Evolutionary conservation across 2,329 filamentous ascomycete species (phyloP).

Genomic region (Nigrograna mackinnonii): DNA sequence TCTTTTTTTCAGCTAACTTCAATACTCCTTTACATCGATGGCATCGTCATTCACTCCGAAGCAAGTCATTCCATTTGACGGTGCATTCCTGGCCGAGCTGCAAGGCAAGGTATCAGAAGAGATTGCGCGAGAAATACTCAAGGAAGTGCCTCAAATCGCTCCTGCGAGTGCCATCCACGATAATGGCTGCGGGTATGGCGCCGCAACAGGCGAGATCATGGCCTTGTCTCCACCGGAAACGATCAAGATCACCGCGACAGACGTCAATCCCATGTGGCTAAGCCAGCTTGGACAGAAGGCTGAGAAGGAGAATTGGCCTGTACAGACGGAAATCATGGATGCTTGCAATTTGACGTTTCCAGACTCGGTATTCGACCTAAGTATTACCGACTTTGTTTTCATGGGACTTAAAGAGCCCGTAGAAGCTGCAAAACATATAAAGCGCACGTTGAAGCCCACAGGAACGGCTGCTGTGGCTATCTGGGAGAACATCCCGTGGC

Average conservation of each 20-base stretch:
- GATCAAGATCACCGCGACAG: slow-evolving; percentile 6
- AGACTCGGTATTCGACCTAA: slow-evolving; percentile 31
- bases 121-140: slow-evolving; percentile 1
- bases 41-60: not conserved
- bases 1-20: no score
- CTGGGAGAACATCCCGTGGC: slow-evolving; percentile 8
- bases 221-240: not conserved
- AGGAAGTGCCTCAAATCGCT: not conserved
- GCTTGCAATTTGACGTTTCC: slow-evolving; percentile 1
- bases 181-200: slow-evolving; percentile 7
- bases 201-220: slow-evolving; percentile 1
- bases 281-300: not conserved
- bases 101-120: slow-evolving; percentile 1
- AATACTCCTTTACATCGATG: no score
- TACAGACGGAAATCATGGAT: slow-evolving; percentile 2
- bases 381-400: slow-evolving; percentile 36
- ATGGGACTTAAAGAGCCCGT: slow-evolving; percentile 25
- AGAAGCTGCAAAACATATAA: slow-evolving; percentile 27
- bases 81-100: not conserved
- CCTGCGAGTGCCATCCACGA: no score
- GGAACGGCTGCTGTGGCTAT: slow-evolving; percentile 31
- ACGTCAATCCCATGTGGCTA: slow-evolving; percentile 7
- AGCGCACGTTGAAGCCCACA: slow-evolving; percentile 28
- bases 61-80: not conserved
- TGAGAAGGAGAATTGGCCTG: not conserved